Percentiles rank a stretch among this genome's conserved stretches.
These are phyloP conservation scores for Lipomyces sp. DNA, from an alignment of 805 yeast species.

Conservation along the genomic window DNA sequence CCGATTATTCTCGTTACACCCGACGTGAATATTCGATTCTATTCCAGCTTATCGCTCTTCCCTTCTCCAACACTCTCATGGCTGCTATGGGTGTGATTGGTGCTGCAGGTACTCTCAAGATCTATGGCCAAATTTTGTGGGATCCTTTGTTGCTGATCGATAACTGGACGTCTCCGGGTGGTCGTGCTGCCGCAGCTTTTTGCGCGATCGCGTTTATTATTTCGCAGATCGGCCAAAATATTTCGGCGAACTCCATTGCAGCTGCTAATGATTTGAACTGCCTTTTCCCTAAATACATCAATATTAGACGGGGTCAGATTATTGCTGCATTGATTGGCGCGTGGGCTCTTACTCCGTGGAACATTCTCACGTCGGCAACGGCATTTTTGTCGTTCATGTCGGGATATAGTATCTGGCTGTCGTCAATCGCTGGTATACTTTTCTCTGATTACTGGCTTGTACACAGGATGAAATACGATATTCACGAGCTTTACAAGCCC, in stretches of 20 bases:
- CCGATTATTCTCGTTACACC: constrained; percentile 49
- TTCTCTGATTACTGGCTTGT: constrained; percentile 17
- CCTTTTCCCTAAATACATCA: constrained; percentile 53
- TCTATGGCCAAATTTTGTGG: constrained; percentile 27
- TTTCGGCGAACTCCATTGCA: constrained; percentile 54
- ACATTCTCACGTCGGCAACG: constrained; percentile 47
- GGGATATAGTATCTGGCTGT: constrained; percentile 49
- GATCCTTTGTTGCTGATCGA: constrained; percentile 26
- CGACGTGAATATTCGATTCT: constrained; percentile 43
- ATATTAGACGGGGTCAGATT: constrained; percentile 67
- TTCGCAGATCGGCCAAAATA: constrained; percentile 75
- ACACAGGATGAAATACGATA: constrained; percentile 15
- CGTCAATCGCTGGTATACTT: constrained; percentile 45
- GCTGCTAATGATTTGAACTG: constrained; percentile 47
- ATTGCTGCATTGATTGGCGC: constrained; percentile 46
- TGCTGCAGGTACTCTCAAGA: constrained; percentile 21
- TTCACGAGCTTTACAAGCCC: constrained; percentile 21
- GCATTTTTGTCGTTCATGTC: constrained; percentile 47
- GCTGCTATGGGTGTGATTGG: constrained; percentile 24
- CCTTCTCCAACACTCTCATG: constrained; percentile 18
- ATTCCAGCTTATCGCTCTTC: constrained; percentile 17
- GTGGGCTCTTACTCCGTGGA: constrained; percentile 51
- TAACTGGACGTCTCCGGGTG: constrained; percentile 28
- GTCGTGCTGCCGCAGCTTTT: constrained; percentile 31
- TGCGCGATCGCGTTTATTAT: constrained; percentile 54